Conservation (phyloP, 2,329 filamentous ascomycete species). For the Magnaporthiopsis rhizophila region DNA sequence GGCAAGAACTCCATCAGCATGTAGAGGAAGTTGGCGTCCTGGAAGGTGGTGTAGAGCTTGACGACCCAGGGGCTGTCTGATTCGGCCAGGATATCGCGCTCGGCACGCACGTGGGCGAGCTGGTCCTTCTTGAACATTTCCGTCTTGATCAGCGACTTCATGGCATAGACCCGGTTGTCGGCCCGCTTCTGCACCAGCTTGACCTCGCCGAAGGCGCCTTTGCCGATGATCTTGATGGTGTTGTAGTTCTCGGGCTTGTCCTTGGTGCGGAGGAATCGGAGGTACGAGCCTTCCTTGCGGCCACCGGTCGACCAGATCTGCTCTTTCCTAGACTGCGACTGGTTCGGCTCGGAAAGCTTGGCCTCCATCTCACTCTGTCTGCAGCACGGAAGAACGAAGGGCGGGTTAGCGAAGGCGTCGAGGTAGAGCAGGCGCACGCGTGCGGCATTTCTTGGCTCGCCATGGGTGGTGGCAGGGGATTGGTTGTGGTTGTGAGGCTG, state of each 20-base stretch:
- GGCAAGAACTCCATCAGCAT: slow-evolving; percentile 99
- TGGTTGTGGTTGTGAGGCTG: neutral
- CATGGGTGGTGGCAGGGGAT: neutral
- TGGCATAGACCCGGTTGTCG: slow-evolving; percentile 93
- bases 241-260: slow-evolving; percentile 92
- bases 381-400: slow-evolving; percentile 5
- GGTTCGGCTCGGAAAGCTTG: slow-evolving; percentile 68
- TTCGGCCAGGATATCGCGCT: slow-evolving; percentile 95
- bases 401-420: neutral
- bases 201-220: slow-evolving; percentile 97
- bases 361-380: slow-evolving; percentile 91
- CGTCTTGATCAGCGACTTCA: slow-evolving; percentile 97
- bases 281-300: slow-evolving; percentile 82
- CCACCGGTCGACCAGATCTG: slow-evolving; percentile 79
- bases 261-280: slow-evolving; percentile 88
- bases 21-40: slow-evolving; percentile 92
- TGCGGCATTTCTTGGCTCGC: neutral
- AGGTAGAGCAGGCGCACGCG: neutral
- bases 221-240: slow-evolving; percentile 96
- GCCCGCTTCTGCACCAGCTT: slow-evolving; percentile 95
- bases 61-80: slow-evolving; percentile 99
- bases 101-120: slow-evolving; percentile 90
- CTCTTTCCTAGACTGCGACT: slow-evolving; percentile 69
- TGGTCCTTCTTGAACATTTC: slow-evolving; percentile 99
- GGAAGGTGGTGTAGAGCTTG: slow-evolving; percentile 96